A percentile compares a stretch with the other conserved stretches of the same genome.
phyloP scores from a whole-genome alignment of 306 rosid genomes.

The Ammopiptanthus mongolicus region DNA sequence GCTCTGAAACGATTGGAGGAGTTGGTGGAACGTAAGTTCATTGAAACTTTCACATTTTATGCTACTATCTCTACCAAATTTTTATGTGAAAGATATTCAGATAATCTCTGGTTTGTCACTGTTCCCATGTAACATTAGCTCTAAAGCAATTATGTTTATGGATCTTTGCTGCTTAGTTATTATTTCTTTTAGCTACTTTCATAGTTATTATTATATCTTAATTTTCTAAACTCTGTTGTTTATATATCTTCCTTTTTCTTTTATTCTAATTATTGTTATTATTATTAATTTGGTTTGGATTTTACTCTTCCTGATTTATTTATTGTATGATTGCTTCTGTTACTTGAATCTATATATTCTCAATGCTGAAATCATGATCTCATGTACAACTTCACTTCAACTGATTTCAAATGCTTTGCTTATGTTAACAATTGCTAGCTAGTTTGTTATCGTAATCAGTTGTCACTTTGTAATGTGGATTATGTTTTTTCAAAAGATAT shows the following conservation, averaged over 20 bases:
- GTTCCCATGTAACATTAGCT: background rate
- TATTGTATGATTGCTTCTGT: background rate
- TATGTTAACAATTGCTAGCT: background rate
- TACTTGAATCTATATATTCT: background rate
- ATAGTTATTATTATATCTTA: background rate
- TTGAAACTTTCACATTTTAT: background rate
- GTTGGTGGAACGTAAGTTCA: slow-evolving; percentile 94
- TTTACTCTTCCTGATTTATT: background rate
- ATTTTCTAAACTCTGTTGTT: background rate
- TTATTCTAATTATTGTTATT: background rate
- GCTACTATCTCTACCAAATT: background rate
- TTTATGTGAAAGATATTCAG: background rate
- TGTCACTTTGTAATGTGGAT: background rate
- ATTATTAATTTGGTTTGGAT: background rate
- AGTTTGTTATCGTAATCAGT: background rate
- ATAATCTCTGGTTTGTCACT: background rate
- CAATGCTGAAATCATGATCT: background rate
- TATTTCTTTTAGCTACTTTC: background rate
- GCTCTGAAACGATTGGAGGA: slow-evolving; percentile 88
- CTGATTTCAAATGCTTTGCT: background rate
- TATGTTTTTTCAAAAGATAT: background rate
- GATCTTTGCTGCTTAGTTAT: background rate
- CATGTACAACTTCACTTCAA: background rate
- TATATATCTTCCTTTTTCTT: background rate
- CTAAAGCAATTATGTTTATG: background rate